Percentiles rank a stretch among this genome's conserved stretches.
Evolutionary conservation across 352 stramenopile genomes (phyloP).

Genomic region (Globisporangium yorkense): DNA sequence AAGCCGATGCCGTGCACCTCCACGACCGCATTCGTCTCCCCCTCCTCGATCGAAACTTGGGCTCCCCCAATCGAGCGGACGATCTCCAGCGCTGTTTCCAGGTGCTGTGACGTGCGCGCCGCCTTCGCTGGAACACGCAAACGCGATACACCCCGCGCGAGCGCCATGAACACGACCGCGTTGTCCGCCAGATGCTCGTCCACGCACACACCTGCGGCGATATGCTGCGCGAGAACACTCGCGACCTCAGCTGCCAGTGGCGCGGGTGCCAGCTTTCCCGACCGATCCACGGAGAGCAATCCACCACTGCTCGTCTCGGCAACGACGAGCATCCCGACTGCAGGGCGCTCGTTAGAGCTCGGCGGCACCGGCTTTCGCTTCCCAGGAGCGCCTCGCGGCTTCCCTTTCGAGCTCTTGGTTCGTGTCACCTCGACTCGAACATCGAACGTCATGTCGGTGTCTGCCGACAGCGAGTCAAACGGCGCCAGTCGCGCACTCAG

Average conservation of each 20-base stretch:
- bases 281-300: constrained; percentile 38
- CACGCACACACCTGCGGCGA: constrained; percentile 47
- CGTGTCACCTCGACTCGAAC: constrained; percentile 23
- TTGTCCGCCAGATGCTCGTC: constrained; percentile 77
- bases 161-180: constrained; percentile 58
- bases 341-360: constrained; percentile 4
- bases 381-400: neutral
- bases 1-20: constrained; percentile 45
- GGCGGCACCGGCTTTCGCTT: neutral
- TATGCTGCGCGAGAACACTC: constrained; percentile 16
- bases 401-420: constrained; percentile 4
- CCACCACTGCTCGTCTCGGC: constrained; percentile 35
- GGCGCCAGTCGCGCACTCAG: constrained; percentile 17
- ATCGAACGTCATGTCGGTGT: constrained; percentile 20
- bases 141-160: constrained; percentile 41
- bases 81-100: constrained; percentile 50
- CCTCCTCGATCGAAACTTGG: constrained; percentile 29
- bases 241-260: constrained; percentile 25
- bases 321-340: constrained; percentile 33
- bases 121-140: constrained; percentile 43
- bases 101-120: constrained; percentile 38
- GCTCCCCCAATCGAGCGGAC: constrained; percentile 32
- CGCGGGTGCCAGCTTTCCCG: constrained; percentile 30
- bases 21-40: constrained; percentile 30
- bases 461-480: neutral